phyloP scores from a whole-genome alignment of 805 yeast species.

The Tetrapisispora fleetii region DNA sequence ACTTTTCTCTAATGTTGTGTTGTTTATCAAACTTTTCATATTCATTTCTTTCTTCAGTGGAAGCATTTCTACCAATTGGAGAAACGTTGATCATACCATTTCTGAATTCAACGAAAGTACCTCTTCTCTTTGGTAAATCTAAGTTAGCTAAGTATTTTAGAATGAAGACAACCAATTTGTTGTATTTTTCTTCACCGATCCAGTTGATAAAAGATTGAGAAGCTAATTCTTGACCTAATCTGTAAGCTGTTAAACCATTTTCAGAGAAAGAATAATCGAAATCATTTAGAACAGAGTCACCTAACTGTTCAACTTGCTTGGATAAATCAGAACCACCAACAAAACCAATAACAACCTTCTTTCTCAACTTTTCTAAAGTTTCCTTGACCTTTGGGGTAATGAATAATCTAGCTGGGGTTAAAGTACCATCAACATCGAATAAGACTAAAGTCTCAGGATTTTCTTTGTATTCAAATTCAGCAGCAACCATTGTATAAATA shows the following conservation, averaged over 20 bases:
- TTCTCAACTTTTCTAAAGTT: slow-evolving; percentile 63
- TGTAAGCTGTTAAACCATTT: slow-evolving; percentile 97
- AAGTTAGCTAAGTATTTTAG: slow-evolving; percentile 74
- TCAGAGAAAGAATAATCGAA: slow-evolving; percentile 96
- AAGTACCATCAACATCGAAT: slow-evolving; percentile 97
- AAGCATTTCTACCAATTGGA: slow-evolving; percentile 97
- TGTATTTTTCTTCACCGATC: slow-evolving; percentile 94
- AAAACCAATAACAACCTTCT: slow-evolving; percentile 91
- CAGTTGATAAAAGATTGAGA: slow-evolving; percentile 90
- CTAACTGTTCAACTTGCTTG: slow-evolving; percentile 95
- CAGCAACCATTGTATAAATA: slow-evolving; percentile 1
- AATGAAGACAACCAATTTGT: slow-evolving; percentile 75
- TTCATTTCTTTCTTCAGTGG: slow-evolving; percentile 86
- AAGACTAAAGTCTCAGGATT: slow-evolving; percentile 80
- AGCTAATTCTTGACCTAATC: slow-evolving; percentile 76
- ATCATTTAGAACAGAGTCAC: slow-evolving; percentile 61
- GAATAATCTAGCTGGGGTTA: slow-evolving; percentile 89
- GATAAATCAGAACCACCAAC: slow-evolving; percentile 95
- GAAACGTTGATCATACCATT: slow-evolving; percentile 98
- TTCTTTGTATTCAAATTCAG: slow-evolving; percentile 61
- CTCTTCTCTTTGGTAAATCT: slow-evolving; percentile 94
- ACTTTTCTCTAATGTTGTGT: slow-evolving; percentile 70
- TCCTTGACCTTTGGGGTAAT: slow-evolving; percentile 70
- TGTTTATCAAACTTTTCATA: slow-evolving; percentile 76
- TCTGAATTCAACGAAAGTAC: slow-evolving; percentile 97